Evolutionary conservation across 2,329 filamentous ascomycete species (phyloP), one percentile per base, ranked within the genome.

Genomic region (Chrysosporium queenslandicum): DNA sequence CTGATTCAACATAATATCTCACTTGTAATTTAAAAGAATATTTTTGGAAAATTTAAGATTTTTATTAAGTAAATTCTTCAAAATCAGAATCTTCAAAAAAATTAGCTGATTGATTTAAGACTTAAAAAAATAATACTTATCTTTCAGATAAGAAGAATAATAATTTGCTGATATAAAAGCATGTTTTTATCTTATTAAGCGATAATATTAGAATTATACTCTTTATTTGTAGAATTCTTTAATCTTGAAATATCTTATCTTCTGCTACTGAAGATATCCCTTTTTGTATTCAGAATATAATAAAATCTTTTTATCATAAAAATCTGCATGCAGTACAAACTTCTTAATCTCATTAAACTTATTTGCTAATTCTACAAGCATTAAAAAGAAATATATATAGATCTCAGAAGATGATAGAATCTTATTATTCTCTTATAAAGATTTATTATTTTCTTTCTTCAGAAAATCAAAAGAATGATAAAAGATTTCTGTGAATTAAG

Each of bases 71-170:
- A 40, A 25, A 14, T 40, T n/a, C 36, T 18, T 6, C n/a, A 16
- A 25, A 50, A 41, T 14, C 14, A 27, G 60, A 61, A 25, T 61
- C 5, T 30, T 30, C 11, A 11, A 30, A 30, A 30, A 30, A 5
- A 30, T 30, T 30, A 30, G 11, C 27, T 6, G 27, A 30, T 30
- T 30, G 27, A 59, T 39, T 34, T 55, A 20, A 58, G 58, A 30
- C 49, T 58, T 30, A 36, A 58, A 16, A 62, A 63, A 29, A 57
- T 61, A 46, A 20, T 62, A 2, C 30, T 61, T 4, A 36, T 4
- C 4, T 36, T 30, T 30, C 27, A 3, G 14, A 36, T 1, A n/a
- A 3, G 2, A 4, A 1, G n/a, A n/a, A 36, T 4, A n/a, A 36
- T 12, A 4, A 36, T 12, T 4, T n/a, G n/a, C 12, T n/a, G 12